These are phyloP conservation scores for Syzygium syzygioides DNA, from an alignment of 441 rosid species.

Conservation along the genomic window DNA sequence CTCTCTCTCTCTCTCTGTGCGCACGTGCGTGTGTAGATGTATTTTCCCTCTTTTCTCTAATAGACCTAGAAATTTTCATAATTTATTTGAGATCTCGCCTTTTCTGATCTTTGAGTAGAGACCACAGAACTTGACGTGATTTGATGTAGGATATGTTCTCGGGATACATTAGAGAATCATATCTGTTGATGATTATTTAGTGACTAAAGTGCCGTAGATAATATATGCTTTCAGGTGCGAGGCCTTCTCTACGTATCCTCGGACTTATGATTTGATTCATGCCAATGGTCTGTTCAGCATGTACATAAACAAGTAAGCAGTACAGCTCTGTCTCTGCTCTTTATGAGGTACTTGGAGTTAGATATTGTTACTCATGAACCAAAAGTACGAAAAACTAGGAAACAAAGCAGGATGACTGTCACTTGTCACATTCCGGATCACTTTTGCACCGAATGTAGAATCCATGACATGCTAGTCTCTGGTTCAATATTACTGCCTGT, in stretches of 20 bases:
- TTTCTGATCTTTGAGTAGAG: not conserved
- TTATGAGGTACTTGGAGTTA: not conserved
- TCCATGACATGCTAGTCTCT: not conserved
- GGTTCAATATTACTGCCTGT: not conserved
- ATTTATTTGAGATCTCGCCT: not conserved
- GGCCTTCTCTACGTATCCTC: constrained; percentile 59
- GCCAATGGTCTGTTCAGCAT: constrained; percentile 46
- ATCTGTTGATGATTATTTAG: not conserved
- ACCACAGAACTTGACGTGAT: not conserved
- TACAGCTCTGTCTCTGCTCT: not conserved
- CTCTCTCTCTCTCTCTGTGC: too few species aligned
- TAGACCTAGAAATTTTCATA: not conserved
- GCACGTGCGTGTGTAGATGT: not conserved
- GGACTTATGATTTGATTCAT: constrained; percentile 54
- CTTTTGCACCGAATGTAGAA: not conserved
- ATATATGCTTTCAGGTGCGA: constrained; percentile 46
- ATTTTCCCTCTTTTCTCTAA: not conserved
- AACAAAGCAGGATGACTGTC: not conserved
- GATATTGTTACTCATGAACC: not conserved
- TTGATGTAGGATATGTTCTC: not conserved
- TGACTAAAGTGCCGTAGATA: not conserved
- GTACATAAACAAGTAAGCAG: constrained; percentile 44
- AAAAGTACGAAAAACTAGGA: not conserved
- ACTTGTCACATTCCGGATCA: not conserved
- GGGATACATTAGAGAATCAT: not conserved